phyloP scores from a whole-genome alignment of 371 early-diverging fungal species.

The Zopfochytrium polystomum region DNA sequence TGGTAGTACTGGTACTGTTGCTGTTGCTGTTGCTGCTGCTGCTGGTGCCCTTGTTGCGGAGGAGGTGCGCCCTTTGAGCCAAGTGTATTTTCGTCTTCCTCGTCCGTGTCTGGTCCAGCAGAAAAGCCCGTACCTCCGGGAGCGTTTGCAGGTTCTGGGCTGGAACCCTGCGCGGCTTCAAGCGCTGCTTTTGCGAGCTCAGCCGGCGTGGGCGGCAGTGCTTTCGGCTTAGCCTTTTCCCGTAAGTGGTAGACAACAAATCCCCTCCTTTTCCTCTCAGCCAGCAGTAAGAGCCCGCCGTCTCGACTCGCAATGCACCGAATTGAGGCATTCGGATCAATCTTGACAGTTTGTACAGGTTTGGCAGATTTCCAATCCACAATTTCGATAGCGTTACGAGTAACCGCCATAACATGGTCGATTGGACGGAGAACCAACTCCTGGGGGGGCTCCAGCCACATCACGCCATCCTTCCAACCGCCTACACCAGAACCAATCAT shows the following conservation, averaged over 20 bases:
- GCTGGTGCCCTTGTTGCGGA: slow-evolving; percentile 15
- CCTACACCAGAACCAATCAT: slow-evolving; percentile 52
- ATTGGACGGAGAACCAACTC: slow-evolving; percentile 47
- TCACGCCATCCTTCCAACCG: slow-evolving; percentile 54
- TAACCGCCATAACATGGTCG: slow-evolving; percentile 45
- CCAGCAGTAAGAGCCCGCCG: slow-evolving; percentile 29
- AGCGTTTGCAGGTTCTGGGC: not conserved
- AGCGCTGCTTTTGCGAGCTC: slow-evolving; percentile 4
- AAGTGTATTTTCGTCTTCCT: slow-evolving; percentile 3
- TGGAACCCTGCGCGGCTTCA: slow-evolving; percentile 8
- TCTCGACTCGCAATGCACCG: slow-evolving; percentile 25
- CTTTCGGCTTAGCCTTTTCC: slow-evolving; percentile 30
- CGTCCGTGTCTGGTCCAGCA: not conserved
- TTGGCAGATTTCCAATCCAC: slow-evolving; percentile 51
- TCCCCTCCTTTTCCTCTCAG: slow-evolving; percentile 41
- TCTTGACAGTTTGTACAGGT: slow-evolving; percentile 39
- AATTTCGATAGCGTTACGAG: slow-evolving; percentile 45
- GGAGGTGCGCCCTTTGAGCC: not conserved
- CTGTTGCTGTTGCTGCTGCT: slow-evolving; percentile 23
- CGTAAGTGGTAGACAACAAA: slow-evolving; percentile 35
- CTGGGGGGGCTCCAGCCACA: slow-evolving; percentile 47
- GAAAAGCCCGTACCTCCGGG: not conserved
- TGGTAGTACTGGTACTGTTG: slow-evolving; percentile 11
- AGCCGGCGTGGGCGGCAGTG: slow-evolving; percentile 2
- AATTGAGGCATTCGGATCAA: slow-evolving; percentile 29